Evolutionary conservation across 169 alveolate species (phyloP), one percentile per base, ranked within the genome.

Genomic region (Eimeria sp.): DNA sequence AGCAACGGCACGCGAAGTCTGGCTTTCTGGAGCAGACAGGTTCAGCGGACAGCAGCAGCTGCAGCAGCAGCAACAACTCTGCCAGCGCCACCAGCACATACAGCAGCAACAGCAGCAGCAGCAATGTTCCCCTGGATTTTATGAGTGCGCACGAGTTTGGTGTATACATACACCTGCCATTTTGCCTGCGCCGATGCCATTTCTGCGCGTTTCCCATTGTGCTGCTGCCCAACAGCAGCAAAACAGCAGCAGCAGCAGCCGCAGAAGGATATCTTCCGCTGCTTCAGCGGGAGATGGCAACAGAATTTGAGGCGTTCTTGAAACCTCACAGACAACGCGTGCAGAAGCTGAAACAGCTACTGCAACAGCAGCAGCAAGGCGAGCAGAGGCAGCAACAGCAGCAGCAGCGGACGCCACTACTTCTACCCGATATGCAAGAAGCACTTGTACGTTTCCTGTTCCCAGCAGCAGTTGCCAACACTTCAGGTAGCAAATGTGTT

Each of bases 221-320:
- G 80, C 92, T 54, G 57, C 92, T 82, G 27, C 90, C 78, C 18
- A 22, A 20, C 92, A 54, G 78, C 80, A 61, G 92, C 92, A 84
- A 27, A 58, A 80, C 75, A 61, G 92, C 92, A 84, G 92, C 92
- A 54, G 90, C 72, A 45, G 90, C 73, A 82, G 90, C 90, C 51
- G 90, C 90, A 82, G 86, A 43, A 43, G 14, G 30, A 25, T 82
- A 82, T 57, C 90, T 82, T 57, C 90, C 90, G n/a, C 73, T 82
- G 90, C 73, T 82, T 16, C 90, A 51, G 90, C 90, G 54, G 72
- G 90, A 82, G 72, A 82, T 82, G 90, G 30, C 65, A 22, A n/a
- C 90, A 4, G 90, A 51, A 51, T 82, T 82, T 30, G 90, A 49
- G 30, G 70, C 90, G 14, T 82, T 82, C 67, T 57, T 82, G 9